Evolutionary conservation across 2,329 filamentous ascomycete genomes (phyloP), one percentile per base, ranked within the genome.

Genomic region (Madurella fahalii): DNA sequence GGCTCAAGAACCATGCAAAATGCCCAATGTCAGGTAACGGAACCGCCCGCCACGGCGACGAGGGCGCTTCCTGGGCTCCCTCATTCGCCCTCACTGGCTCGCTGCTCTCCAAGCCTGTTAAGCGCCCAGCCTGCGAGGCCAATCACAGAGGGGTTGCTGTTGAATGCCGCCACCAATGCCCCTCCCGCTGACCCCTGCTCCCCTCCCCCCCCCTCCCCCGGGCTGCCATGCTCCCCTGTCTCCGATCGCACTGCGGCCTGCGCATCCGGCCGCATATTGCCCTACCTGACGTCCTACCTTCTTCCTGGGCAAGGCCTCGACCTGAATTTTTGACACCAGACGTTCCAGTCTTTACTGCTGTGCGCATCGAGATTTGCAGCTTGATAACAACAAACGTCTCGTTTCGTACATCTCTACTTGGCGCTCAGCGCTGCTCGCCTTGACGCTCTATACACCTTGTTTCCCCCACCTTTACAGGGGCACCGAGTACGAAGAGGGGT

Each of bases 211-310:
- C n/a, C n/a, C n/a, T n/a, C n/a, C n/a, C n/a, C n/a, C n/a, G n/a
- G 40, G 52, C 48, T 50, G 47, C 50, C 57, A 37, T 51, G 39
- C 44, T 17, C 57, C 56, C 57, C 54, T 54, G 58, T 57, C n/a
- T n/a, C 45, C 43, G 31, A 55, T 62, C 50, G 41, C 57, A 57
- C 40, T 39, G 57, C 53, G 61, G 63, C 61, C 63, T 62, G 59
- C 56, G 59, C 56, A 61, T 63, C 60, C 60, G 64, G 64, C 64
- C 64, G 64, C 64, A 67, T 65, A 63, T 63, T 63, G 63, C 58
- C 56, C 58, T 56, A 49, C 53, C 50, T 56, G 48, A 51, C 41
- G 30, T 50, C 50, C 52, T 49, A 45, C 31, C 42, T 43, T 45
- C 20, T 30, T 37, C 12, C 12, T 44, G 25, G 25, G 25, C 25